A percentile compares a stretch with the other conserved stretches of the same genome.
Evolutionary conservation across 1,284 basidiomycete genomes (phyloP).

Genomic region (Peniophora sp.): DNA sequence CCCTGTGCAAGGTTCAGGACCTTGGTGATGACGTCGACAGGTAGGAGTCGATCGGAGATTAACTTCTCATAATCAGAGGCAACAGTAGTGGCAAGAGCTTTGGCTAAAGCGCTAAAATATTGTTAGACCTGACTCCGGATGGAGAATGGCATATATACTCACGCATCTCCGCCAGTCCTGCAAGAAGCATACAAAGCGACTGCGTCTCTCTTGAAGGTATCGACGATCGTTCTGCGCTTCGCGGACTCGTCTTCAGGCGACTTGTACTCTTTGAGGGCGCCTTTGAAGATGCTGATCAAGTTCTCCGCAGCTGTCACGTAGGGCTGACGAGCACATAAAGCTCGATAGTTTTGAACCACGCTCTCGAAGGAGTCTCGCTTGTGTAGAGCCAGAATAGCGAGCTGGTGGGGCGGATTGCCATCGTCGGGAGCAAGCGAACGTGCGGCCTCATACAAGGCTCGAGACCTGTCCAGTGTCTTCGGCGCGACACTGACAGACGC

Average conservation of each 20-base stretch:
- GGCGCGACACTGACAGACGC: slow-evolving; percentile 26
- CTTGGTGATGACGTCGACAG: slow-evolving; percentile 70
- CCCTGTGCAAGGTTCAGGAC: slow-evolving; percentile 70
- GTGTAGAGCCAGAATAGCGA: slow-evolving; percentile 88
- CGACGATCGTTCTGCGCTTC: slow-evolving; percentile 34
- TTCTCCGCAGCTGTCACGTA: slow-evolving; percentile 89
- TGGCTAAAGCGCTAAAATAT: slow-evolving; percentile 26
- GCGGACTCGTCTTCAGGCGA: slow-evolving; percentile 18
- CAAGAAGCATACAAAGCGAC: slow-evolving; percentile 69
- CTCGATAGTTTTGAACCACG: slow-evolving; percentile 85
- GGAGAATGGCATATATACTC: slow-evolving; percentile 23
- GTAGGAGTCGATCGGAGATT: slow-evolving; percentile 63
- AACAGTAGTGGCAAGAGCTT: slow-evolving; percentile 39
- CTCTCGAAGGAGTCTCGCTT: slow-evolving; percentile 76
- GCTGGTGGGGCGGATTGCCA: slow-evolving; percentile 90
- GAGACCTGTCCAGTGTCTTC: slow-evolving; percentile 69
- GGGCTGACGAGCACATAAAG: slow-evolving; percentile 79
- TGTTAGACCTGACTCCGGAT: not conserved
- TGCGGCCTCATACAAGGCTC: slow-evolving; percentile 80
- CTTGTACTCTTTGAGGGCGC: slow-evolving; percentile 44
- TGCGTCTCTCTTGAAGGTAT: slow-evolving; percentile 63
- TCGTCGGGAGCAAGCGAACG: slow-evolving; percentile 71
- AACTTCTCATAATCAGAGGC: slow-evolving; percentile 48
- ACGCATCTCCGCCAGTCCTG: slow-evolving; percentile 55
- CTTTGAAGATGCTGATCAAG: slow-evolving; percentile 61